Conservation (phyloP, 805 yeast genomes). For the Starmerella riodocensis region DNA sequence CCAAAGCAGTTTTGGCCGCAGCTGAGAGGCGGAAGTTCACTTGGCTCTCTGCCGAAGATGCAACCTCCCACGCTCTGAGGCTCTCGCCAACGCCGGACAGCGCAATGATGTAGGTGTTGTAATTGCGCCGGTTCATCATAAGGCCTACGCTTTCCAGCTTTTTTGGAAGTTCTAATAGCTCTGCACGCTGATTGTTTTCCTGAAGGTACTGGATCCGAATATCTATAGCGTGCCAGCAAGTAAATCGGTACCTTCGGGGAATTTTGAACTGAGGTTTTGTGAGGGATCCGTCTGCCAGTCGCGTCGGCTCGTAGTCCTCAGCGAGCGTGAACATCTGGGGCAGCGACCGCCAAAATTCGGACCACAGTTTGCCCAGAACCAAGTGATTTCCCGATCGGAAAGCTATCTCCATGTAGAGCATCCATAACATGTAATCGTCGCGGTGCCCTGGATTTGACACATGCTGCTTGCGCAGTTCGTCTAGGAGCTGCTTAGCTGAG, state of each 20-base stretch:
- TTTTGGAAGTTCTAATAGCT: constrained; percentile 9
- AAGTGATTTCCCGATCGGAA: constrained; percentile 1
- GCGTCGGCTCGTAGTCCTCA: too few species aligned
- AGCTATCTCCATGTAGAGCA: constrained; percentile 15
- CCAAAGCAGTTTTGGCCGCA: background rate
- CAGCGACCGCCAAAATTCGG: constrained; percentile 7
- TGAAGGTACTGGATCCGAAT: constrained; percentile 10
- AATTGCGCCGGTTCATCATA: constrained; percentile 2
- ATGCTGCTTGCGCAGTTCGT: constrained; percentile 6
- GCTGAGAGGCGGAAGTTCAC: background rate
- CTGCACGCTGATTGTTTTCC: background rate
- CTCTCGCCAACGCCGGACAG: background rate
- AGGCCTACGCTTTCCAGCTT: constrained; percentile 8
- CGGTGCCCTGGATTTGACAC: background rate
- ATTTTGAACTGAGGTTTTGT: constrained; percentile 8
- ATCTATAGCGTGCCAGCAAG: constrained; percentile 6
- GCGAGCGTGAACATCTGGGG: constrained; percentile 5
- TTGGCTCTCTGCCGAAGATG: background rate
- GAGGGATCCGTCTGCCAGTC: too few species aligned
- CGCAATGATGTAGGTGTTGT: constrained; percentile 5
- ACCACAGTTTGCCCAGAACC: constrained; percentile 13
- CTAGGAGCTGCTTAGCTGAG: constrained; percentile 20
- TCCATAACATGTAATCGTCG: constrained; percentile 11
- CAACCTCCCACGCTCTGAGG: constrained; percentile 3
- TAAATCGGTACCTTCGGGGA: constrained; percentile 14